Base-by-base conservation (phyloP, 495 filamentous ascomycete species). In the Aspergillus sclerotiicarbonarius region DNA sequence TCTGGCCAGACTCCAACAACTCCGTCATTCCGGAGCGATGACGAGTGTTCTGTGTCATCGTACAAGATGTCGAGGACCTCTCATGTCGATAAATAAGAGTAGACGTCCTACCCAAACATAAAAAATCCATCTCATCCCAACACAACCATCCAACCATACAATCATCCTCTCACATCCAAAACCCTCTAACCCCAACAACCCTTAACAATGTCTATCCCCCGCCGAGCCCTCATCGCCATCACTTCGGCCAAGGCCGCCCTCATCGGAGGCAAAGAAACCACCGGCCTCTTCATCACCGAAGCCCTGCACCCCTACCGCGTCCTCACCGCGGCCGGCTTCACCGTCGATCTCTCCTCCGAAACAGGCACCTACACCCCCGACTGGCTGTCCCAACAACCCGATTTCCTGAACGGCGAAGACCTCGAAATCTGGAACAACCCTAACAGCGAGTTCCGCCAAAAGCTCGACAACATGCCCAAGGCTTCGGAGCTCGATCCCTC, bases 261-360 rank as follows among this genome's bases (percentile, higher is more conserved):
- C 45, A 76, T 74, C 62, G 56, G 73, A 15, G 76, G 71, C 55
- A 73, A 72, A 21, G 65, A 77, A 59, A 71, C 67, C 50, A 72
- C 69, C 39, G 69, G 71, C 31, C 62, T 80, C 37, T 80, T 82
- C 67, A 77, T 82, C 45, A 66, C 63, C 44, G 79, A 82, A 62
- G 78, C 76, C 20, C 65, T 80, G 19, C 79, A 82, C 54, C 77
- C 77, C 5, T 82, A 72, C 71, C 60, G 70, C 19, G 74, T 75
- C 47, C 73, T 80, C 66, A 64, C 57, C 8, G 60, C 56, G 9
- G 77, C 79, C 6, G 77, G 77, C 37, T 80, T 80, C 64, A 70
- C 76, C 43, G 78, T 82, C 49, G 77, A 80, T 60, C 66, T 80
- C 16, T 69, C 71, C 44, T 79, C 78, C n/a, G 77, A 78, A 55